Evolutionary conservation across 2,329 filamentous ascomycete species (phyloP).

Genomic region (Colletotrichum ledebouriae): DNA sequence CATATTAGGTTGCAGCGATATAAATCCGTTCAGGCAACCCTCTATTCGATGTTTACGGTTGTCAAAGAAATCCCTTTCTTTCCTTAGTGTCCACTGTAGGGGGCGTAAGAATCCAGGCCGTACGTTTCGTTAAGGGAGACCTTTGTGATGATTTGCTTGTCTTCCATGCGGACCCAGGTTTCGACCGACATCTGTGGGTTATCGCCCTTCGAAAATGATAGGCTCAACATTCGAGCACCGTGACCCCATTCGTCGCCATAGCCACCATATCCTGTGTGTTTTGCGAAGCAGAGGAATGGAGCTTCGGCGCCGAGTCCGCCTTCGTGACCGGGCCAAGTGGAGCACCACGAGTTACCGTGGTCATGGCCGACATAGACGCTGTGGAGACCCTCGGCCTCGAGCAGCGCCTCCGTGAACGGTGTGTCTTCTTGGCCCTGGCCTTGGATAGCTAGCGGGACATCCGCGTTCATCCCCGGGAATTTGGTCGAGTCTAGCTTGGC

Average conservation of each 20-base stretch:
- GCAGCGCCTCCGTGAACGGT: conserved; percentile 65
- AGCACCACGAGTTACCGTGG: conserved; percentile 64
- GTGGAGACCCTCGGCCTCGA: conserved; percentile 60
- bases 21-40: background rate
- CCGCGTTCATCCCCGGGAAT: conserved; percentile 51
- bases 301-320: conserved; percentile 51
- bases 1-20: conserved; percentile 7
- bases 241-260: conserved; percentile 74
- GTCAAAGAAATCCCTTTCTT: background rate
- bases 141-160: conserved; percentile 62
- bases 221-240: conserved; percentile 60
- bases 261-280: conserved; percentile 78
- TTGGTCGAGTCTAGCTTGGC: conserved; percentile 48
- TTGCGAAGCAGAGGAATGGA: conserved; percentile 66
- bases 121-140: conserved; percentile 72
- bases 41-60: background rate
- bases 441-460: conserved; percentile 47
- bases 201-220: conserved; percentile 48
- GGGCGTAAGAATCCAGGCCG: conserved; percentile 66
- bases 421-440: conserved; percentile 57
- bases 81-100: conserved; percentile 29
- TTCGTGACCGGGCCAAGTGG: conserved; percentile 45
- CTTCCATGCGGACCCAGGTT: conserved; percentile 74
- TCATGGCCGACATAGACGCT: conserved; percentile 70
- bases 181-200: conserved; percentile 58